Conservation (phyloP, 257 asterid species). For the Solanum lignicaule region DNA sequence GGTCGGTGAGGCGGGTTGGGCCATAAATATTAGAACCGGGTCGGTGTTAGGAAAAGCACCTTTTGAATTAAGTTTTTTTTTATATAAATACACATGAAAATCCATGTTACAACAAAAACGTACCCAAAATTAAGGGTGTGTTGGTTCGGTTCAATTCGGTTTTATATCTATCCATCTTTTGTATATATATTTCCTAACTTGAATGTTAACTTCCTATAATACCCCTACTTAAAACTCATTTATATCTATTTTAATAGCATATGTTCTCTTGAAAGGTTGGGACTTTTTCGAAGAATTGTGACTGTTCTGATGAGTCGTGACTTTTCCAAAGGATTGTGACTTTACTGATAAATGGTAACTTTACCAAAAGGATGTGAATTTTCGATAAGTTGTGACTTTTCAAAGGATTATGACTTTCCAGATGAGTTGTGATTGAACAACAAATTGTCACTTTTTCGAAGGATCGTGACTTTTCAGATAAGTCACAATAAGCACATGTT, state of each 20-base stretch:
- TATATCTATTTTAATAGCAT: neutral
- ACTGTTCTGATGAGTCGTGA: too few relatives aligned
- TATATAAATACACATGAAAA: neutral
- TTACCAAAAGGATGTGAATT: neutral
- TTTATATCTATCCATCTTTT: neutral
- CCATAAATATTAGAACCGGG: neutral
- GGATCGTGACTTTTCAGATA: neutral
- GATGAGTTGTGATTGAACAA: neutral
- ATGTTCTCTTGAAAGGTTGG: neutral
- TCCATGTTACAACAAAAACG: neutral
- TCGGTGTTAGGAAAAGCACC: neutral
- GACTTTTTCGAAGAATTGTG: too few relatives aligned
- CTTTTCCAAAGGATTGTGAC: neutral
- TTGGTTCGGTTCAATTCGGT: neutral
- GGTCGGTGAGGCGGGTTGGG: neutral
- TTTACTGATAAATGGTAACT: neutral
- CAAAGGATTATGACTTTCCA: neutral
- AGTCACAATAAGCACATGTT: neutral
- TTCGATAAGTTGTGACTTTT: neutral
- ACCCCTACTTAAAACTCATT: too few relatives aligned
- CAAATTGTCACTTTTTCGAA: neutral
- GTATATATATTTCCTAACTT: too few relatives aligned
- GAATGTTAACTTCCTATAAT: neutral
- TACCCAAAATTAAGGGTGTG: neutral
- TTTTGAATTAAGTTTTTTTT: neutral